These are phyloP conservation scores for Cladosporium sp. DNA, from an alignment of 2,329 filamentous ascomycete genomes.

Conservation along the genomic window DNA sequence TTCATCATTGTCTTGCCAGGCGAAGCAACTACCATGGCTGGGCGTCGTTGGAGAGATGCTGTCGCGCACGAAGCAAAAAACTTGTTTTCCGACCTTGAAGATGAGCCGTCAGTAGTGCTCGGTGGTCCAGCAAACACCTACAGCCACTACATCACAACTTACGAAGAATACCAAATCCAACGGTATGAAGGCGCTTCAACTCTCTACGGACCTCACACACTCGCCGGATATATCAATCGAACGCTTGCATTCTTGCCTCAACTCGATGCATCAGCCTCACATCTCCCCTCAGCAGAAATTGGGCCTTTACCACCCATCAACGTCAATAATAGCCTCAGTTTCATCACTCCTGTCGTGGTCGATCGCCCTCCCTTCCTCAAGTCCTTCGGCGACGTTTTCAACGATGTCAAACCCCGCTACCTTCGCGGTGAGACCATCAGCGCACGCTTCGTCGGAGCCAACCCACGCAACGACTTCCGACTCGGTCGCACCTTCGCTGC, in stretches of 20 bases:
- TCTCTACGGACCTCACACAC: slow-evolving; percentile 75
- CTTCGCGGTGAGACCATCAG: slow-evolving; percentile 57
- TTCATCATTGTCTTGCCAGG: slow-evolving; percentile 80
- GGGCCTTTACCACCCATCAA: slow-evolving; percentile 74
- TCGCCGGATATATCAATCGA: slow-evolving; percentile 83
- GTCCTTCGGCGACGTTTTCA: slow-evolving; percentile 64
- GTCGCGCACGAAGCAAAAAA: slow-evolving; percentile 50
- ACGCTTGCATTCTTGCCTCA: slow-evolving; percentile 69
- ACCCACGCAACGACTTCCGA: slow-evolving; percentile 81
- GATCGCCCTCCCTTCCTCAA: slow-evolving; percentile 65
- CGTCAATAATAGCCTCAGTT: slow-evolving; percentile 67
- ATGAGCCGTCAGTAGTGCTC: slow-evolving; percentile 69
- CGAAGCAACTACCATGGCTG: slow-evolving; percentile 89
- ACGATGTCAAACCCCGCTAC: slow-evolving; percentile 48
- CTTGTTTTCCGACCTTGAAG: slow-evolving; percentile 17
- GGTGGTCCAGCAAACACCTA: slow-evolving; percentile 90
- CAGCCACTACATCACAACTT: slow-evolving; percentile 73
- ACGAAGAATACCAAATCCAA: slow-evolving; percentile 77
- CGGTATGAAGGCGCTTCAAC: slow-evolving; percentile 95
- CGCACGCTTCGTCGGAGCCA: slow-evolving; percentile 76
- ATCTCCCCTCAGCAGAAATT: slow-evolving; percentile 26
- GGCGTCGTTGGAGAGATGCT: slow-evolving; percentile 76
- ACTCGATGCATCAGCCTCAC: slow-evolving; percentile 46
- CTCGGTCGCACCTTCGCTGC: slow-evolving; percentile 74
- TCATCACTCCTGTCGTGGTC: slow-evolving; percentile 74